phyloP scores from a whole-genome alignment of 148 eudicot species.

The Nepenthes gracilis region DNA sequence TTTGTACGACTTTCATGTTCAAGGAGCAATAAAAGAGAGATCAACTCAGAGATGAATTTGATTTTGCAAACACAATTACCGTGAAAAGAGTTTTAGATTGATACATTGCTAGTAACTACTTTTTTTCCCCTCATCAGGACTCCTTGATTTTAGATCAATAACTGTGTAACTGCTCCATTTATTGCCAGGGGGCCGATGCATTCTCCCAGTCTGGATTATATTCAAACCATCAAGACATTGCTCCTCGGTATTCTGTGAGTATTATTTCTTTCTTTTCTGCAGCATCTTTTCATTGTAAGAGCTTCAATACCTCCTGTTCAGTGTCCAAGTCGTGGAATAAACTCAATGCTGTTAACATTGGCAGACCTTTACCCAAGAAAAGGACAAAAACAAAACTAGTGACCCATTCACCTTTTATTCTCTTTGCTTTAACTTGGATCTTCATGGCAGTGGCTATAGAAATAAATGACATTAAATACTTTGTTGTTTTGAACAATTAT shows the following conservation, averaged over 20 bases:
- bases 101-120: no score
- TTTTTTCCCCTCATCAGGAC: no score
- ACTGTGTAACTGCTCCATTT: not conserved
- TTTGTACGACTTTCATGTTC: no score
- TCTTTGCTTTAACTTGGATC: no score
- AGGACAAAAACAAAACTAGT: not conserved
- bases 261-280: not conserved
- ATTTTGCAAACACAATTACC: no score
- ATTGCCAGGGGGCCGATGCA: conserved; percentile 81
- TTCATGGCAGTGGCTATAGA: not conserved
- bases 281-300: no score
- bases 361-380: no score
- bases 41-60: no score
- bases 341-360: not conserved
- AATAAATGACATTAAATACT: not conserved
- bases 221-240: conserved; percentile 97
- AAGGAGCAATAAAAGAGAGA: no score
- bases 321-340: not conserved
- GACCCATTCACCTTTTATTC: not conserved
- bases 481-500: conserved; percentile 2
- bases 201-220: conserved; percentile 95
- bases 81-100: no score
- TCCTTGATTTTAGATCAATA: not conserved
- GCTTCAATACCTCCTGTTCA: not conserved
- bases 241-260: conserved; percentile 91